Evolutionary conservation across 257 asterid species (phyloP), one percentile per base, ranked within the genome.

Genomic region (Nicotiana obtusifolia): DNA sequence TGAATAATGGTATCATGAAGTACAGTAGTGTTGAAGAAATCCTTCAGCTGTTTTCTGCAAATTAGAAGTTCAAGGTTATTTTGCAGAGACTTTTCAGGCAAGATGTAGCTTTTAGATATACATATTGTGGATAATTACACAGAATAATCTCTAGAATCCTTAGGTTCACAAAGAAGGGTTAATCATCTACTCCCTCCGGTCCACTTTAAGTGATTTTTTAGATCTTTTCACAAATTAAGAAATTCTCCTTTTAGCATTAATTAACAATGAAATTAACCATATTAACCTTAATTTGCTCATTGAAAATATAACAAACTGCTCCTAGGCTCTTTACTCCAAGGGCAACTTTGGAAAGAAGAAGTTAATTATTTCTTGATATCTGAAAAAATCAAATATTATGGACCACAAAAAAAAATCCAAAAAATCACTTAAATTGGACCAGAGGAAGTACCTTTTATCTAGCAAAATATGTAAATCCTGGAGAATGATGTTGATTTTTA

Each of bases 11-110:
- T 86, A 84, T 92, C 94, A 76, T 85, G 94, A 71, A 95, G 95
- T 81, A 88, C 47, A 54, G 90, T 66, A 60, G 75, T 84, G 81
- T 84, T 87, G 90, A 93, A 93, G 85, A 86, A 33, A 82, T 92
- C 99, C 90, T 89, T 93, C 87, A 95, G 87, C 86, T 92, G 94
- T 81, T 90, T 90, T 69, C 99, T 95, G 97, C 84, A 86, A 81
- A 81, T 28, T 47, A 59, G 61, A 53, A 28, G 54, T 53, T 64
- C 30, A 83, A 65, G 76, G 73, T 57, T 66, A 82, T 19, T n/a
- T 24, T 6, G 8, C 20, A 81, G 33, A 47, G 52, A 17, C 61
- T 1, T 56, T 56, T 56, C 61, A 56, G 10, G 22, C 10, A 56
- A 16, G 20, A 56, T 56, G 19, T 17, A 56, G 61, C 61, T 16